Percentiles rank a stretch among this genome's conserved stretches.
Evolutionary conservation across 768 basidiomycete genomes (phyloP).

Genomic region (Rhizopogon salebrosus): DNA sequence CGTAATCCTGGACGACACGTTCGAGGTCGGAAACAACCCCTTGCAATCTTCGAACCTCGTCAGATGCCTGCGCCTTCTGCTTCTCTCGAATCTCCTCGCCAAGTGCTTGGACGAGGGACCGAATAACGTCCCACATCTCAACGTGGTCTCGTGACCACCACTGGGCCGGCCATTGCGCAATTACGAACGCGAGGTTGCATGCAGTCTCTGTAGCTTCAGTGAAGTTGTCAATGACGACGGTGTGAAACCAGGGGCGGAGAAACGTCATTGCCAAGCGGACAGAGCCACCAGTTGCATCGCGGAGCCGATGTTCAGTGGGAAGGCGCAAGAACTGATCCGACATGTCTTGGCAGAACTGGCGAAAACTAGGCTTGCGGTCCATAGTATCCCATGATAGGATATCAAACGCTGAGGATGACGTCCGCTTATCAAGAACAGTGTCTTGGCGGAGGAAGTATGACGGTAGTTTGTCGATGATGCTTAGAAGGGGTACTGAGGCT

Average conservation of each 20-base stretch:
- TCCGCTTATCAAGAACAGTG: constrained; percentile 23
- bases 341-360: constrained; percentile 68
- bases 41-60: constrained; percentile 45
- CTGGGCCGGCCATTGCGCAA: constrained; percentile 64
- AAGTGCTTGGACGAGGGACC: constrained; percentile 53
- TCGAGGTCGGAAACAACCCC: constrained; percentile 47
- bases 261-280: constrained; percentile 64
- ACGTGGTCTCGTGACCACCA: constrained; percentile 63
- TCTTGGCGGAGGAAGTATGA: constrained; percentile 56
- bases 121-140: constrained; percentile 56
- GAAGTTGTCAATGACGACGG: constrained; percentile 36
- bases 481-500: constrained; percentile 63
- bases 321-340: constrained; percentile 56
- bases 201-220: constrained; percentile 32
- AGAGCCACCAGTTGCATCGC: constrained; percentile 63
- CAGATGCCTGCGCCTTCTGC: constrained; percentile 33
- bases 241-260: constrained; percentile 67
- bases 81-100: constrained; percentile 62
- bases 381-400: constrained; percentile 50
- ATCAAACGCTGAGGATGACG: constrained; percentile 28
- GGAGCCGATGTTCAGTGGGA: constrained; percentile 49
- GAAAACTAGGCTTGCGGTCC: constrained; percentile 56
- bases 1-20: constrained; percentile 36
- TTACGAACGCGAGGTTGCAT: constrained; percentile 40
- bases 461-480: constrained; percentile 62